Evolutionary conservation across 768 basidiomycete species (phyloP).

Genomic region (Boletus barrowsii): DNA sequence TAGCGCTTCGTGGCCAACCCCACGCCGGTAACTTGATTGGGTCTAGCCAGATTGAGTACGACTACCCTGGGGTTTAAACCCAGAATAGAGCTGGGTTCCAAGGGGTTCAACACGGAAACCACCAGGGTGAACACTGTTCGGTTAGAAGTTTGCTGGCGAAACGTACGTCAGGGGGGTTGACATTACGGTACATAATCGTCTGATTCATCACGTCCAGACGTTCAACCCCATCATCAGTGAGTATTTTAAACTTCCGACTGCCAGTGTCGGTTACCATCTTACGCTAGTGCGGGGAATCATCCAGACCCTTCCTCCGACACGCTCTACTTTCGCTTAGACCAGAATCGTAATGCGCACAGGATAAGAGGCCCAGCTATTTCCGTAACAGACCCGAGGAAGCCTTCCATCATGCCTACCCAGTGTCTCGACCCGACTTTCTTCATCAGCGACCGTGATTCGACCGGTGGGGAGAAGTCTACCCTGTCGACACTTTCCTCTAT

Average conservation of each 20-base stretch:
- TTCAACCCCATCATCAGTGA: neutral
- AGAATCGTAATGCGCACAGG: neutral
- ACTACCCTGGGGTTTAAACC: too few relatives aligned
- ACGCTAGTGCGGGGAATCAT: neutral
- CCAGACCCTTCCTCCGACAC: neutral
- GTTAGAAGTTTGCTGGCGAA: too few relatives aligned
- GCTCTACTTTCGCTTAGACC: neutral
- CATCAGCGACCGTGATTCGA: neutral
- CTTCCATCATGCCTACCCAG: neutral
- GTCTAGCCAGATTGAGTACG: too few relatives aligned
- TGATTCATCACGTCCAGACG: too few relatives aligned
- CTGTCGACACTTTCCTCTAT: conserved; percentile 1
- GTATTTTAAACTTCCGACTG: neutral
- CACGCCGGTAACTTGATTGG: too few relatives aligned
- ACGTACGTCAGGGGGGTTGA: too few relatives aligned
- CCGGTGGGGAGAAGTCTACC: neutral
- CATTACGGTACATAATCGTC: too few relatives aligned
- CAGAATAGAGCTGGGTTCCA: too few relatives aligned
- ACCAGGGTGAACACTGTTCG: too few relatives aligned
- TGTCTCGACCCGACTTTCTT: neutral
- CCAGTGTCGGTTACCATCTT: neutral
- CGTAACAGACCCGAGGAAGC: neutral
- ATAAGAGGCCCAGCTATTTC: neutral
- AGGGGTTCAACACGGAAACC: too few relatives aligned
- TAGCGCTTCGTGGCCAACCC: too few relatives aligned